Conservation (phyloP, 495 filamentous ascomycete genomes). For the Lasiosphaeris hirsuta region DNA sequence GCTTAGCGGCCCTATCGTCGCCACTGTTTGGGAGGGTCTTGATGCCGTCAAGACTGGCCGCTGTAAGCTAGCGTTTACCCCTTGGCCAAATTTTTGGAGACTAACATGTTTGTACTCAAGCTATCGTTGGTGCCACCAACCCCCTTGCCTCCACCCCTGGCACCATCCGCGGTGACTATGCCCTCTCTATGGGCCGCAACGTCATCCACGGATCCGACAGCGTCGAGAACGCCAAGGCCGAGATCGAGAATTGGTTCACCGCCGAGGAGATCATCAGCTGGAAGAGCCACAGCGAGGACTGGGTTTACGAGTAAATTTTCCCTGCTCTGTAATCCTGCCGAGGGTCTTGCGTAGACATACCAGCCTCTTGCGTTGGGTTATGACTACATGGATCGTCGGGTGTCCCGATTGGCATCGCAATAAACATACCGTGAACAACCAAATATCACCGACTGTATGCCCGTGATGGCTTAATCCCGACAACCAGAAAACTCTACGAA, state of each 20-base stretch:
- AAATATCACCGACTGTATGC: no score
- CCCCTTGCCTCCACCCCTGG: slow-evolving; percentile 87
- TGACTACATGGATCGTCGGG: no score
- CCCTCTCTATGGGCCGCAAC: slow-evolving; percentile 86
- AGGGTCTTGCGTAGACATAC: no score
- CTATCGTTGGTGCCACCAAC: slow-evolving; percentile 97
- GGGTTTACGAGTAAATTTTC: slow-evolving; percentile 85
- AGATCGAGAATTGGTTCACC: slow-evolving; percentile 97
- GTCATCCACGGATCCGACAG: slow-evolving; percentile 98
- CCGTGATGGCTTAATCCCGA: no score
- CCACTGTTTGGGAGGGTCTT: slow-evolving; percentile 98
- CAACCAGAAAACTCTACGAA: no score
- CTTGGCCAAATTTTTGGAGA: slow-evolving; percentile 17
- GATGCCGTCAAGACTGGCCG: slow-evolving; percentile 98
- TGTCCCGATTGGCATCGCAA: no score
- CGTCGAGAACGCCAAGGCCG: slow-evolving; percentile 98
- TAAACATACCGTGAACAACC: no score
- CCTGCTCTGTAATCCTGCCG: no score
- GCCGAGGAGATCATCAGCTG: slow-evolving; percentile 75
- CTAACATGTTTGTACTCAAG: slow-evolving; percentile 34
- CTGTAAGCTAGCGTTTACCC: slow-evolving; percentile 47
- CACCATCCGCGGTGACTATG: slow-evolving; percentile 84
- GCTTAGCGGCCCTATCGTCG: slow-evolving; percentile 91
- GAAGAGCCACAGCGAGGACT: slow-evolving; percentile 74
- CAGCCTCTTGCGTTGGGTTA: no score